Conservation (phyloP, 1,139 yeast genomes). For the Nakaseomyces uthaithaninus region DNA sequence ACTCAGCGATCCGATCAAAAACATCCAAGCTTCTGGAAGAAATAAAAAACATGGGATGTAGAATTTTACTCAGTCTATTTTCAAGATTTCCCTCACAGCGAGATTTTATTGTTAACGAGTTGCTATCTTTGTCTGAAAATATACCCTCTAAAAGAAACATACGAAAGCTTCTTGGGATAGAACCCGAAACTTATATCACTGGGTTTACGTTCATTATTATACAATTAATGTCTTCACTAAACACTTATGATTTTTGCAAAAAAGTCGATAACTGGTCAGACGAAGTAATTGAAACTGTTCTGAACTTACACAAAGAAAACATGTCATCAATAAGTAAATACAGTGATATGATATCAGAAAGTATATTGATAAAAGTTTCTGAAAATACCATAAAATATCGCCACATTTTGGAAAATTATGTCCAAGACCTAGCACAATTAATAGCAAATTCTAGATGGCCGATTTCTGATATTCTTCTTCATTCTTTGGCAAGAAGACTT, state of each 20-base stretch:
- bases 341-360: slow-evolving; percentile 1
- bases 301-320: not conserved
- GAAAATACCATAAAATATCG: slow-evolving; percentile 37
- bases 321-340: not conserved
- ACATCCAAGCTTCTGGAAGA: slow-evolving; percentile 20
- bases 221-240: slow-evolving; percentile 22
- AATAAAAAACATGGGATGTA: slow-evolving; percentile 33
- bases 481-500: slow-evolving; percentile 38
- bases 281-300: not conserved
- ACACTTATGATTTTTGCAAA: slow-evolving; percentile 11
- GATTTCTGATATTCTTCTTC: slow-evolving; percentile 43
- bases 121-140: slow-evolving; percentile 44
- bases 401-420: slow-evolving; percentile 41
- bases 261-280: not conserved
- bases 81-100: slow-evolving; percentile 44
- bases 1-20: slow-evolving; percentile 11
- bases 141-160: slow-evolving; percentile 39
- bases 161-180: slow-evolving; percentile 20
- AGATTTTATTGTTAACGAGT: slow-evolving; percentile 50
- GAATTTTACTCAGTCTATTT: slow-evolving; percentile 41
- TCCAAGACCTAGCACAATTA: slow-evolving; percentile 48
- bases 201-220: slow-evolving; percentile 27
- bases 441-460: slow-evolving; percentile 54
- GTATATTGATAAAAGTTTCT: not conserved
- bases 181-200: slow-evolving; percentile 16